These are phyloP conservation scores for Plasmopara viticola DNA, from an alignment of 352 stramenopile genomes.

Conservation along the genomic window DNA sequence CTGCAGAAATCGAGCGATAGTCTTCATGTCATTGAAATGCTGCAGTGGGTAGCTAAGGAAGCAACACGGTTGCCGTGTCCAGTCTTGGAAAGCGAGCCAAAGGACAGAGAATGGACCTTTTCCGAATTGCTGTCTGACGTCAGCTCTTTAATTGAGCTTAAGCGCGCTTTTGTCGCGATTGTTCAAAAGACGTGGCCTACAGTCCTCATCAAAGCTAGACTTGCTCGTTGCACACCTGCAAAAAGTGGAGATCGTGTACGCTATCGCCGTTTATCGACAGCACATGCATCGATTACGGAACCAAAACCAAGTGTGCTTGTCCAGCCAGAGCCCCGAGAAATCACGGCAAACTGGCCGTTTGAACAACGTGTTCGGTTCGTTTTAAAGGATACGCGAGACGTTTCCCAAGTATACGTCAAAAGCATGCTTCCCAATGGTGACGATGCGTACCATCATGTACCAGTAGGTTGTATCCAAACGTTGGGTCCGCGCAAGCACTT, in stretches of 20 bases:
- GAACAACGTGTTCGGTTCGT: constrained; percentile 26
- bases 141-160: constrained; percentile 27
- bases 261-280: constrained; percentile 11
- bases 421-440: constrained; percentile 39
- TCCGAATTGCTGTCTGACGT: constrained; percentile 15
- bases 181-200: constrained; percentile 31
- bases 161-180: constrained; percentile 23
- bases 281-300: constrained; percentile 25
- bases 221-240: constrained; percentile 8
- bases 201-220: constrained; percentile 13
- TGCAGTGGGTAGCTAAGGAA: constrained; percentile 7
- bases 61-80: constrained; percentile 27
- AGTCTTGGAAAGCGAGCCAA: constrained; percentile 13
- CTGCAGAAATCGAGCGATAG: constrained; percentile 12
- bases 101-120: constrained; percentile 23
- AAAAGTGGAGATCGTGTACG: not conserved
- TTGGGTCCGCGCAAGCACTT: constrained; percentile 13
- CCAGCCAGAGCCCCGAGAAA: constrained; percentile 33
- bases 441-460: constrained; percentile 30
- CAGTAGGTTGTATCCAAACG: constrained; percentile 14
- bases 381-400: constrained; percentile 24
- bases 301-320: constrained; percentile 8
- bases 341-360: constrained; percentile 50
- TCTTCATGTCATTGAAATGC: constrained; percentile 12
- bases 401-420: constrained; percentile 39